phyloP scores from a whole-genome alignment of 2,329 filamentous ascomycete species.

The Phoma sp. region DNA sequence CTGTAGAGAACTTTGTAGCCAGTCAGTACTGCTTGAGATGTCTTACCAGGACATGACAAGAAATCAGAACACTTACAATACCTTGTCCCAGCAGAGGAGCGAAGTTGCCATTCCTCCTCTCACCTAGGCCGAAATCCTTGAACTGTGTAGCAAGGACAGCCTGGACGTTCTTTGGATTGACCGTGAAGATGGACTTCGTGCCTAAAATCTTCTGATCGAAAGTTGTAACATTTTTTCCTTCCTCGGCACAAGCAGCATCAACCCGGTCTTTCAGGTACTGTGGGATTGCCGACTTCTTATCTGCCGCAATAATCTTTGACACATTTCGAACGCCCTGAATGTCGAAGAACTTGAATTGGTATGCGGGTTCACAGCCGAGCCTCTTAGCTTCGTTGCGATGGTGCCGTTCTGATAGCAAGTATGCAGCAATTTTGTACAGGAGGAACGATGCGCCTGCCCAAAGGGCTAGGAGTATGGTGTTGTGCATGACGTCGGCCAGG shows the following conservation, averaged over 20 bases:
- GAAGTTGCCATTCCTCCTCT: slow-evolving; percentile 47
- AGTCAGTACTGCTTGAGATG: background rate
- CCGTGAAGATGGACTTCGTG: slow-evolving; percentile 35
- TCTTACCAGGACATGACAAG: no score
- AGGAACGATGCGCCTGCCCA: slow-evolving; percentile 42
- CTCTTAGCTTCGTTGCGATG: slow-evolving; percentile 44
- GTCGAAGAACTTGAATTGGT: slow-evolving; percentile 52
- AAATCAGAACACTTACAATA: slow-evolving; percentile 33
- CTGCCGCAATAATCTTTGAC: slow-evolving; percentile 46
- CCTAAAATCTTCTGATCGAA: slow-evolving; percentile 32
- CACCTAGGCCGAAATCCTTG: slow-evolving; percentile 55
- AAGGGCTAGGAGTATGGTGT: slow-evolving; percentile 34
- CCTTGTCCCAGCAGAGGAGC: slow-evolving; percentile 51
- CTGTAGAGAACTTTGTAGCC: slow-evolving; percentile 35
- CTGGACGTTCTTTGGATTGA: slow-evolving; percentile 56
- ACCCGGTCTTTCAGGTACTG: slow-evolving; percentile 37
- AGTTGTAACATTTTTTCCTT: slow-evolving; percentile 37
- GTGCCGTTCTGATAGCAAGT: slow-evolving; percentile 38
- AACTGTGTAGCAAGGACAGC: slow-evolving; percentile 54
- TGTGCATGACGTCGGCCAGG: slow-evolving; percentile 32
- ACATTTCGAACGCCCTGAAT: slow-evolving; percentile 61
- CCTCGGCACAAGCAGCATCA: slow-evolving; percentile 25
- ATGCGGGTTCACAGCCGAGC: slow-evolving; percentile 54
- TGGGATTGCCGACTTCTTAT: slow-evolving; percentile 44
- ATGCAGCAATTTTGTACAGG: slow-evolving; percentile 39